Base-by-base conservation (phyloP, 2,329 filamentous ascomycete genomes). In the Pestalotiopsis sp. region DNA sequence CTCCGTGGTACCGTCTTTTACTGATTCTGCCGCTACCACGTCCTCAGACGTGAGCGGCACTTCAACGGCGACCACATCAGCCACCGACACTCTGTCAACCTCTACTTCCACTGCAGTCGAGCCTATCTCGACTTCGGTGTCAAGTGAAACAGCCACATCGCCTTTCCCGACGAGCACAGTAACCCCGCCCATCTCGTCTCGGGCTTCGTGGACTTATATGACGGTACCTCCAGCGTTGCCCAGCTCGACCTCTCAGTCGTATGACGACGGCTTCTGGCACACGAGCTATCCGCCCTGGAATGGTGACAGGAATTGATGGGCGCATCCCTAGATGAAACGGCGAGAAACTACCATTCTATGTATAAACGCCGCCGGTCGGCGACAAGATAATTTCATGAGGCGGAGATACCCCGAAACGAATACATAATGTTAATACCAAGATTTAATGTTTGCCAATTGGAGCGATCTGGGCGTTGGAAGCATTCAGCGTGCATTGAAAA, bases 231-330 rank as follows among this genome's bases (percentile, higher is more conserved):
- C 27, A 4, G 27, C 68, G 17, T 38, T 58, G 20, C 59, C 49
- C 9, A 67, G 58, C 56, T n/a, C 65, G 45, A 66, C 31, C n/a
- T 68, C 68, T 23, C 61, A 13, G 11, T 36, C 68, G 7, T 68
- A 68, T 31, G 68, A 70, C 49, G 41, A 70, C n/a, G 68, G 68
- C 20, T 60, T 60, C n/a, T 70, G 66, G 66, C 68, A 70, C 41
- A 70, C 68, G 6, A 70, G 27, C 14, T 70, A 68, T 7, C 62
- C 66, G 14, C 56, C 66, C 11, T 70, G 68, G 68, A 70, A 68
- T 39, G 63, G 62, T 12, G 17, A 39, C 49, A 49, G 31, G 31
- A 36, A 36, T 36, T 7, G 31, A 9, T 36, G 31, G 31, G 31
- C 31, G 31, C 31, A 36, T 9, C 31, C 31, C 31, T 36, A 59